Evolutionary conservation across 306 rosid species (phyloP).

Genomic region (Mucuna pruriens): DNA sequence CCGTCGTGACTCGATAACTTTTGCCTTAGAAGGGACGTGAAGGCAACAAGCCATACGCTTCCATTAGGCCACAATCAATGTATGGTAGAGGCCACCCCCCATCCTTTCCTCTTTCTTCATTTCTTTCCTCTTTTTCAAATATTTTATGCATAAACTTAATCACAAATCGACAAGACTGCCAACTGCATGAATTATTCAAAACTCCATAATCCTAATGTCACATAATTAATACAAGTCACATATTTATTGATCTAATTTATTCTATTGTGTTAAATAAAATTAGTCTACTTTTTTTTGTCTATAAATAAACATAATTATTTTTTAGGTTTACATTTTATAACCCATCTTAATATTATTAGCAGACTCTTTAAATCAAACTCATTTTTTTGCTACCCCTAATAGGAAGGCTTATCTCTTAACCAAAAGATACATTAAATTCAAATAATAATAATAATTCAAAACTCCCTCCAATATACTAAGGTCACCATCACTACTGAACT

Average conservation of each 20-base stretch:
- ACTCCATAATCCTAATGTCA: no score
- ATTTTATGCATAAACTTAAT: background rate
- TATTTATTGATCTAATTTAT: no score
- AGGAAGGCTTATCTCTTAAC: no score
- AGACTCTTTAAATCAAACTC: no score
- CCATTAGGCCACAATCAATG: background rate
- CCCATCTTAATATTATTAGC: no score
- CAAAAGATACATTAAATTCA: no score
- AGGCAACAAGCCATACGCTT: background rate
- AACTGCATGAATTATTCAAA: slow-evolving; percentile 28
- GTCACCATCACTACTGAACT: slow-evolving; percentile 31
- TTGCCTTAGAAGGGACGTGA: slow-evolving; percentile 43
- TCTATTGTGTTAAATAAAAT: no score
- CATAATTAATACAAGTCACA: no score
- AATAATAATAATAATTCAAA: slow-evolving; percentile 42
- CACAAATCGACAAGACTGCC: background rate
- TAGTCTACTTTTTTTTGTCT: no score
- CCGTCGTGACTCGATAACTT: slow-evolving; percentile 12
- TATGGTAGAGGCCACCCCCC: slow-evolving; percentile 5
- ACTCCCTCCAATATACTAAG: background rate
- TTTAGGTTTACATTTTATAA: no score
- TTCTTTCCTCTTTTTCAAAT: background rate
- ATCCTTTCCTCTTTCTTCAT: background rate
- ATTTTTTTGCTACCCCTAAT: no score
- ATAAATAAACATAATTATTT: no score